Percentiles rank a stretch among this genome's conserved stretches.
These are phyloP conservation scores for Camellia japonica DNA, from an alignment of 148 eudicot species.

Conservation along the genomic window DNA sequence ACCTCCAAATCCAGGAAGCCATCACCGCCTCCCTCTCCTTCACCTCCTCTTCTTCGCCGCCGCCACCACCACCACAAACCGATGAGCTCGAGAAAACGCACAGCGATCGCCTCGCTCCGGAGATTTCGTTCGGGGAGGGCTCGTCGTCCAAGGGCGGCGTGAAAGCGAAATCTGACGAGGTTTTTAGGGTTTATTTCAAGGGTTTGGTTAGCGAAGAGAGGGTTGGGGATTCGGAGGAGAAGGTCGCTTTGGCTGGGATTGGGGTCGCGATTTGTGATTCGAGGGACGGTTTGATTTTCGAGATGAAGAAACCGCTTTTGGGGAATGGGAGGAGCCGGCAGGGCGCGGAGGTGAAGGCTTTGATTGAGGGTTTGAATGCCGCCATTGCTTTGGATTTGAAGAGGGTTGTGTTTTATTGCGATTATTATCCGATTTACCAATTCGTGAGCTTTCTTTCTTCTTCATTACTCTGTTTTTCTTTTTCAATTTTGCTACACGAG, in stretches of 20 bases:
- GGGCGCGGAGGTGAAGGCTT: conserved; percentile 41
- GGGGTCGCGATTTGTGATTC: conserved; percentile 69
- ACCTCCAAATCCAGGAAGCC: conserved; percentile 66
- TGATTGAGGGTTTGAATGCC: conserved; percentile 57
- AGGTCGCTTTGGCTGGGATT: conserved; percentile 40
- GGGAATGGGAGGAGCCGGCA: conserved; percentile 30
- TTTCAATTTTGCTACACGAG: too few species aligned
- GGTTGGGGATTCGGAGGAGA: conserved; percentile 9
- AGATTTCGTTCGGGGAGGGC: conserved; percentile 53
- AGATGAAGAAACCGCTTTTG: conserved; percentile 48
- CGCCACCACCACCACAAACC: background rate
- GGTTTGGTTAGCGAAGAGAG: conserved; percentile 53
- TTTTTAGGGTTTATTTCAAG: conserved; percentile 64
- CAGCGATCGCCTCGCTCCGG: conserved; percentile 32
- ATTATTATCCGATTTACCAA: conserved; percentile 39
- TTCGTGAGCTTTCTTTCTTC: conserved; percentile 35
- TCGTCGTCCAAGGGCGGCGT: conserved; percentile 15
- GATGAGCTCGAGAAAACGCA: conserved; percentile 37
- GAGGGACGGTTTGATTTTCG: conserved; percentile 51
- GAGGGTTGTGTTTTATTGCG: conserved; percentile 42
- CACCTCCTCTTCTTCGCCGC: conserved; percentile 23
- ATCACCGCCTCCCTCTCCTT: conserved; percentile 54
- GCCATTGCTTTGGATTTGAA: conserved; percentile 48
- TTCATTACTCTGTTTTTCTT: too few species aligned
- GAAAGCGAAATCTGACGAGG: conserved; percentile 5